Percentiles rank a stretch among this genome's conserved stretches.
phyloP scores from a whole-genome alignment of 1,284 basidiomycete species.

The Cutaneotrichosporon dermatis region DNA sequence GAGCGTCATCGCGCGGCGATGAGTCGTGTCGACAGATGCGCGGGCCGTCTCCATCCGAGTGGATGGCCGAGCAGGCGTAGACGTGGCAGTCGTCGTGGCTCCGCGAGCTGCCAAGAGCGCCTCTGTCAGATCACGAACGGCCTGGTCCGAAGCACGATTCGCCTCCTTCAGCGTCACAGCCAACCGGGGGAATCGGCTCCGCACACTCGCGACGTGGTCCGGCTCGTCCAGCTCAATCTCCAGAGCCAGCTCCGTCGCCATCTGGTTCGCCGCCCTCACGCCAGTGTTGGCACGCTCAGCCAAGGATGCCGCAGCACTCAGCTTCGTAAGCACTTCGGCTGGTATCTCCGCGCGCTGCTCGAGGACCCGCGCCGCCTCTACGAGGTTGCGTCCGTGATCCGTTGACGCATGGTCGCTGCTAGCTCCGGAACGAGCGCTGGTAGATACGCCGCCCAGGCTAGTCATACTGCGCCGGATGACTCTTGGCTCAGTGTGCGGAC shows the following conservation, averaged over 20 bases:
- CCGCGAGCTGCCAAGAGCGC: constrained; percentile 27
- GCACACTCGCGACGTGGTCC: constrained; percentile 8
- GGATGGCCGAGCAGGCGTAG: neutral
- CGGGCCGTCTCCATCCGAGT: neutral
- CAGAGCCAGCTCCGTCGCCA: constrained; percentile 26
- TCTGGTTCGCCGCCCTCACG: constrained; percentile 24
- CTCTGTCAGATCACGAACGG: constrained; percentile 38
- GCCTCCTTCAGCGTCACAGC: constrained; percentile 32
- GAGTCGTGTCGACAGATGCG: neutral
- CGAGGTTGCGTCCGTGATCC: constrained; percentile 40
- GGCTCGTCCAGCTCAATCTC: constrained; percentile 28
- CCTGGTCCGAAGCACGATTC: constrained; percentile 32
- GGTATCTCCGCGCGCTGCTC: constrained; percentile 24
- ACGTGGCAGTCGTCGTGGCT: neutral
- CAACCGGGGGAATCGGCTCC: constrained; percentile 25
- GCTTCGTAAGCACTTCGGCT: constrained; percentile 25
- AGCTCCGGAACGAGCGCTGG: neutral
- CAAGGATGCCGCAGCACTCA: constrained; percentile 25
- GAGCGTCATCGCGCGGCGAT: neutral
- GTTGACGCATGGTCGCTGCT: constrained; percentile 16
- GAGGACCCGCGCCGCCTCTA: constrained; percentile 36
- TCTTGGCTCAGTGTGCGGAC: constrained; percentile 5
- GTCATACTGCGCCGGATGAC: constrained; percentile 15
- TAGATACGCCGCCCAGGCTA: constrained; percentile 5
- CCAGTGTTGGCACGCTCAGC: constrained; percentile 32